These are phyloP conservation scores for Anastatica hierochuntica DNA, from an alignment of 345 rosid genomes.

Conservation along the genomic window DNA sequence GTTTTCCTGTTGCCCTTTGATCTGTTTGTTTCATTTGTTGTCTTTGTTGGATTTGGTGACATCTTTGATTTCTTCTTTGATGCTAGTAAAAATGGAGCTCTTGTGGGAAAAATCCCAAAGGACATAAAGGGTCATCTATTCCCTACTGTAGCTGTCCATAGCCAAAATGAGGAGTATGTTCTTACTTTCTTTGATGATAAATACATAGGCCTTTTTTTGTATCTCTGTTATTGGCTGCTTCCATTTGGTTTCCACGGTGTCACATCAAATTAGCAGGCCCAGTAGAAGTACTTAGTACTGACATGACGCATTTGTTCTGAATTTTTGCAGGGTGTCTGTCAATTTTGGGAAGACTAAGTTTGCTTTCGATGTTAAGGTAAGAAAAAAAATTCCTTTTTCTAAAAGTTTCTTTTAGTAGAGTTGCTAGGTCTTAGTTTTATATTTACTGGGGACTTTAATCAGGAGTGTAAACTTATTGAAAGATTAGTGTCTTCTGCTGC, in stretches of 20 bases:
- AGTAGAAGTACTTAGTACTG: constrained; percentile 9
- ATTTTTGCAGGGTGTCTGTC: constrained; percentile 65
- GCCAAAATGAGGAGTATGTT: constrained; percentile 94
- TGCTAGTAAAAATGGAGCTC: constrained; percentile 68
- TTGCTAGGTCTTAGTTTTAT: neutral
- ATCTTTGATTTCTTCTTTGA: constrained; percentile 14
- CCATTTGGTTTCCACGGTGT: neutral
- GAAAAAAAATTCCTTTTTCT: constrained; percentile 15
- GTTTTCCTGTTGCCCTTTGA: neutral
- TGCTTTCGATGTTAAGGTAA: constrained; percentile 77
- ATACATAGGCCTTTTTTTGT: neutral
- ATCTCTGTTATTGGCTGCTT: no score
- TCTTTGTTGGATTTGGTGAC: neutral
- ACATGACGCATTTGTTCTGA: no score
- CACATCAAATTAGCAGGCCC: neutral
- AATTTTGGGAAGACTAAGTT: constrained; percentile 78
- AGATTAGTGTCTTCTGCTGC: no score
- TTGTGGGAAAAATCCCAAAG: constrained; percentile 61
- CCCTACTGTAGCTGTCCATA: constrained; percentile 92
- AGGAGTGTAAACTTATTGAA: no score
- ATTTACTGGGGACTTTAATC: no score
- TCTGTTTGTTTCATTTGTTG: neutral
- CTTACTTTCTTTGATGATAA: constrained; percentile 8
- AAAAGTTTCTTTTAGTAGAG: neutral
- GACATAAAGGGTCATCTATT: constrained; percentile 61